Percentiles rank a stretch among this genome's conserved stretches.
phyloP scores from a whole-genome alignment of 164 flowering plant species.

The Dillenia turbinata region DNA sequence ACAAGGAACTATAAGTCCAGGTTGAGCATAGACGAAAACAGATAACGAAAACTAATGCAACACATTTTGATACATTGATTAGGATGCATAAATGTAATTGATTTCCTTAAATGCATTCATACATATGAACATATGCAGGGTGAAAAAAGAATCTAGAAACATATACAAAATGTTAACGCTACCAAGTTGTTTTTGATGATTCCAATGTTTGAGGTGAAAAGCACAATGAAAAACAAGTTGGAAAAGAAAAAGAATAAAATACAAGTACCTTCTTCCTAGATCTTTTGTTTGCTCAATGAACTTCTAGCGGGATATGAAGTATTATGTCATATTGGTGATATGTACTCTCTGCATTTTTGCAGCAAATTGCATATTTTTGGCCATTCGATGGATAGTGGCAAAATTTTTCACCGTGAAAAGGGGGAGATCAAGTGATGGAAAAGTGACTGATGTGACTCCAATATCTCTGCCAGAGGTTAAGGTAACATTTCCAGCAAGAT shows the following conservation, averaged over 20 bases:
- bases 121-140: too few species aligned
- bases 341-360: background rate
- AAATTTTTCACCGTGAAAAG: too few species aligned
- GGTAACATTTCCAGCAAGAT: slow-evolving; percentile 15
- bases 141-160: too few species aligned
- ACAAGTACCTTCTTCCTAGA: background rate
- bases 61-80: too few species aligned
- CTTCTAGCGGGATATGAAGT: background rate
- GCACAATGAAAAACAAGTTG: background rate
- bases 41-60: too few species aligned
- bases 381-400: too few species aligned
- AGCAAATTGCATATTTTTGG: background rate
- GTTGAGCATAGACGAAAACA: too few species aligned
- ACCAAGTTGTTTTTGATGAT: background rate
- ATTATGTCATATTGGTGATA: too few species aligned
- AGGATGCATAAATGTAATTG: too few species aligned
- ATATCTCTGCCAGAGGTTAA: slow-evolving; percentile 26
- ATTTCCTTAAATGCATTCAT: too few species aligned
- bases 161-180: too few species aligned
- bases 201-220: background rate
- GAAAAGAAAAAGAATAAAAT: background rate
- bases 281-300: background rate
- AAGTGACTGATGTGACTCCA: slow-evolving; percentile 12
- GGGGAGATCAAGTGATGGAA: slow-evolving; percentile 5
- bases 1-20: too few species aligned